phyloP scores from a whole-genome alignment of 192 early-diverging fungal genomes.

The Phlyctochytrium planicorne region DNA sequence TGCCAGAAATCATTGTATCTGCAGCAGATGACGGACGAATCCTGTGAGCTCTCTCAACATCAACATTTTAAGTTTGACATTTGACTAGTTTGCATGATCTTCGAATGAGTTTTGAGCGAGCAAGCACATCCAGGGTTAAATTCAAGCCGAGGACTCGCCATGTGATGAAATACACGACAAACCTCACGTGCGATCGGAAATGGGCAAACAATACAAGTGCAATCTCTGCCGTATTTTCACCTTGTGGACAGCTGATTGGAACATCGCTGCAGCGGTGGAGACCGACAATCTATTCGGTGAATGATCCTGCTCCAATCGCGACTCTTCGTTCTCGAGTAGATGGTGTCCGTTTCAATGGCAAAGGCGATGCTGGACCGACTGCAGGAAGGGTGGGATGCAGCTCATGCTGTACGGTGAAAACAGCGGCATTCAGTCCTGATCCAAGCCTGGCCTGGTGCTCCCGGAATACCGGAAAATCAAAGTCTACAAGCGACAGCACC shows the following conservation, averaged over 20 bases:
- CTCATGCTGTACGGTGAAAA: constrained; percentile 17
- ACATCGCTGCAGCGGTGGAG: constrained; percentile 18
- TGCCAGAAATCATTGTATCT: constrained; percentile 14
- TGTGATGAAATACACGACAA: background rate
- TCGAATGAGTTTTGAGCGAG: background rate
- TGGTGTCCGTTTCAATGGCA: constrained; percentile 13
- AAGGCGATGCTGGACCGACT: background rate
- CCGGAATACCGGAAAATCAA: too few species aligned
- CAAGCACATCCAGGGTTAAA: background rate
- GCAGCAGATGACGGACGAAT: constrained; percentile 11
- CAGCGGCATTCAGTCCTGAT: constrained; percentile 10
- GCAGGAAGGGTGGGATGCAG: background rate
- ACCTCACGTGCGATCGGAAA: background rate
- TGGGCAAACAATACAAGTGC: background rate
- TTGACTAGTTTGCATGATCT: constrained; percentile 6
- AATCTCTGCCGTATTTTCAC: constrained; percentile 17
- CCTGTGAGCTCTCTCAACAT: constrained; percentile 10
- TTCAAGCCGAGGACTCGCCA: background rate
- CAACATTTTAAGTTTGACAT: background rate
- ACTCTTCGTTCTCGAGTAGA: constrained; percentile 4
- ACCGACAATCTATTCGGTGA: constrained; percentile 11
- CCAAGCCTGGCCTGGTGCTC: too few species aligned
- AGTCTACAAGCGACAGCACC: background rate
- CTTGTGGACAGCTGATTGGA: constrained; percentile 20
- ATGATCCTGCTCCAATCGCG: constrained; percentile 13